These are phyloP conservation scores for Lunasporangiospora selenospora DNA, from an alignment of 192 early-diverging fungal species.

Conservation along the genomic window DNA sequence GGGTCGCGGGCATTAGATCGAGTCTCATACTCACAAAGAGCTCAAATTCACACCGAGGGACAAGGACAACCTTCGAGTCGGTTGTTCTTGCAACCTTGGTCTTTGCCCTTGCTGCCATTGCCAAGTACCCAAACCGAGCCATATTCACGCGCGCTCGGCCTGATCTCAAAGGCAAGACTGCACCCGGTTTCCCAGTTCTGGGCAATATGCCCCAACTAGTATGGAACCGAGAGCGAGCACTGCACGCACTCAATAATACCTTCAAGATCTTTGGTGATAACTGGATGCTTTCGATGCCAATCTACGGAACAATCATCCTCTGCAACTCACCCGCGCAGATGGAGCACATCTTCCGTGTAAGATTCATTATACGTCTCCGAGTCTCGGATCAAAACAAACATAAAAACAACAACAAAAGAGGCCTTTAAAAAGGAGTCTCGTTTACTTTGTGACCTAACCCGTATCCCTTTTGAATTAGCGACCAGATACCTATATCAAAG, in stretches of 20 bases:
- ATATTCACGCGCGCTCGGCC: constrained; percentile 16
- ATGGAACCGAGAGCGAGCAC: background rate
- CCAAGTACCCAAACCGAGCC: constrained; percentile 23
- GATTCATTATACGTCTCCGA: too few relatives aligned
- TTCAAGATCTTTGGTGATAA: constrained; percentile 10
- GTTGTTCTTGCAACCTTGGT: constrained; percentile 21
- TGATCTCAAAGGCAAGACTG: constrained; percentile 13
- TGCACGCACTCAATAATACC: background rate
- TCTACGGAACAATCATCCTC: constrained; percentile 12
- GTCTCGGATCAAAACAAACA: too few relatives aligned
- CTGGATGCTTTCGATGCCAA: constrained; percentile 15
- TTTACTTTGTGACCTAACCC: too few relatives aligned
- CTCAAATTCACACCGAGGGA: too few relatives aligned
- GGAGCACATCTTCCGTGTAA: too few relatives aligned
- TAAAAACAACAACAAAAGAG: too few relatives aligned
- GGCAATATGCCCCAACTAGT: constrained; percentile 17
- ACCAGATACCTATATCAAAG: constrained; percentile 45
- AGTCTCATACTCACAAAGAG: too few relatives aligned
- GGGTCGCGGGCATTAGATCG: too few relatives aligned
- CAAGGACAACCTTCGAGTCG: constrained; percentile 23
- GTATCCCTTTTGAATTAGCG: too few relatives aligned
- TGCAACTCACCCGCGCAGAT: constrained; percentile 10
- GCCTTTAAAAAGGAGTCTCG: too few relatives aligned
- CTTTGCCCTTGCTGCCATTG: constrained; percentile 2
- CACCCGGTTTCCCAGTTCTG: constrained; percentile 8